Evolutionary conservation across 2,329 filamentous ascomycete genomes (phyloP), one percentile per base, ranked within the genome.

Genomic region (Paraphaeosphaeria sporulosa): DNA sequence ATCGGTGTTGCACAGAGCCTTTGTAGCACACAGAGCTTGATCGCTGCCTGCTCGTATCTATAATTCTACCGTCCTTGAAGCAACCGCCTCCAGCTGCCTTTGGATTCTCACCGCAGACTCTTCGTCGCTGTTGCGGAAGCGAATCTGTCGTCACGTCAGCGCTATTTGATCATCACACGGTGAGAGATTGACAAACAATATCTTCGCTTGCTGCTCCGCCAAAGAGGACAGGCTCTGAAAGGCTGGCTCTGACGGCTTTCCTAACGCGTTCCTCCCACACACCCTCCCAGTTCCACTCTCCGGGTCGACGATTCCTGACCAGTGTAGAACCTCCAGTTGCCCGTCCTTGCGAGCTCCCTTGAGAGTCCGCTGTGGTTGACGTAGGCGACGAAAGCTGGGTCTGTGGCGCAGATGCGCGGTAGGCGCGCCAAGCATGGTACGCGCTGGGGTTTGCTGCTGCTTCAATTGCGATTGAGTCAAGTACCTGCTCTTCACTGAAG

Each of bases 281-380:
- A 0, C 94, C 94, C 71, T 97, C 93, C 94, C 94, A 98, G 73
- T 96, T 96, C 94, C 94, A 98, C 70, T 96, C 90, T 7, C 90
- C 91, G 0, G 93, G 93, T 52, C 85, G 83, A 61, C 89, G 81
- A 61, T 79, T 86, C 80, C 80, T 78, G 70, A 78, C 85, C 69
- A 69, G 76, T 10, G 73, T 54, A 23, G 65, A 61, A n/a, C 54
- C 59, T 4, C 72, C 68, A 21, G 62, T 58, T 19, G 62, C 46
- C 43, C 62, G 63, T n/a, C 60, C 67, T 15, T 62, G 51, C 21
- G 42, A 27, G 23, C 49, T 55, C 1, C 53, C 42, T 10, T 60
- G 51, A 27, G 67, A 63, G 19, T 70, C 63, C 66, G 76, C 68
- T 69, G 74, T 63, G 67, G 73, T 53, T 46, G 66, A 63, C 49